phyloP scores from a whole-genome alignment of 2,329 filamentous ascomycete genomes.

The Polytolypa hystricis region DNA sequence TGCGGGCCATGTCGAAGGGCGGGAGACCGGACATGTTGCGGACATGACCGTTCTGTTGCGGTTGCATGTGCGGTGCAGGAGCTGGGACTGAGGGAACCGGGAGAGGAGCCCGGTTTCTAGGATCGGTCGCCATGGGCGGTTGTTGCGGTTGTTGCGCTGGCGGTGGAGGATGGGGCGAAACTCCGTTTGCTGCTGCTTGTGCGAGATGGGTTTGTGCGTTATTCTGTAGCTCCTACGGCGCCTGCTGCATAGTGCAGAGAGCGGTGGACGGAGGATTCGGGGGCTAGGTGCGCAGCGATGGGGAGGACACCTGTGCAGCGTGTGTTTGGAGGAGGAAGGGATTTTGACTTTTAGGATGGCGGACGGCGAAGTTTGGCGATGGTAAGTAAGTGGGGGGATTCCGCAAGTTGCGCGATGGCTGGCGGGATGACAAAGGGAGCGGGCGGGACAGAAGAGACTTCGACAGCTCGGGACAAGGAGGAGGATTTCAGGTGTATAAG shows the following conservation, averaged over 20 bases:
- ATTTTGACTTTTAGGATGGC: too few relatives aligned
- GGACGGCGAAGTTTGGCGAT: too few relatives aligned
- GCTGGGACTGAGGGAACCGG: constrained; percentile 25
- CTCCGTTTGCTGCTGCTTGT: constrained; percentile 17
- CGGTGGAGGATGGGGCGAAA: too few relatives aligned
- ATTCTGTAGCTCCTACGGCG: constrained; percentile 15
- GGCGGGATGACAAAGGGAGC: constrained; percentile 1
- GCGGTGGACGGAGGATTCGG: constrained; percentile 10
- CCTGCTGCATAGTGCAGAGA: constrained; percentile 17
- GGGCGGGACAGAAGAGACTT: constrained; percentile 1
- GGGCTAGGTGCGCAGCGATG: constrained; percentile 5
- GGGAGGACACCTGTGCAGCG: too few relatives aligned
- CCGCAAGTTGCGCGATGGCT: too few relatives aligned
- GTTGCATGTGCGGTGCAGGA: constrained; percentile 9
- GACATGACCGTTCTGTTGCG: constrained; percentile 30
- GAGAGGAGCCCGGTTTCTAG: constrained; percentile 31
- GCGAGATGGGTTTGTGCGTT: constrained; percentile 11
- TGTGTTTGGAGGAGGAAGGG: constrained; percentile 4
- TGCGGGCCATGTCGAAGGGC: constrained; percentile 35
- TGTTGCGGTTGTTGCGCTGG: constrained; percentile 7
- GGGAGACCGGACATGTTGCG: constrained; percentile 27
- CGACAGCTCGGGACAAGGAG: too few relatives aligned
- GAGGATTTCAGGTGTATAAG: too few relatives aligned
- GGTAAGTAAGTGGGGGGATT: too few relatives aligned
- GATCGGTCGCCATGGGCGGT: constrained; percentile 24